Evolutionary conservation across 1,284 basidiomycete species (phyloP), one percentile per base, ranked within the genome.

Genomic region (Athelia psychrophila): DNA sequence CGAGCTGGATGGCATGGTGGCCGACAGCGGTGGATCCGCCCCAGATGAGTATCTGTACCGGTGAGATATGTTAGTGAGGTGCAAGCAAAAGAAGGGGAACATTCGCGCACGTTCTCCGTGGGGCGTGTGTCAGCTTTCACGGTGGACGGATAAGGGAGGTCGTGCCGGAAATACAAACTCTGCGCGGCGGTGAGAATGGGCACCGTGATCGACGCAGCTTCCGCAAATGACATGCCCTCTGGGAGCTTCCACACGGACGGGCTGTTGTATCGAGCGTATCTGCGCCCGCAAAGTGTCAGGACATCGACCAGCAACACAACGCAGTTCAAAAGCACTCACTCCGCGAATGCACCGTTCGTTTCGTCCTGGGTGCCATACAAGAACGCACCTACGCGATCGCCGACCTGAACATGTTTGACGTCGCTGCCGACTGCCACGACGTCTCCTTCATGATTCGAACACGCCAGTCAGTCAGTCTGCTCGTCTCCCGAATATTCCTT

Each of bases 21-120:
- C 75, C 75, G 22, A 75, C 72, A 15, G 67, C 62, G 38, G 69
- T 68, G 12, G 72, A 62, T 15, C 72, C 75, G 22, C 67, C 72
- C 58, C 72, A 73, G 24, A 77, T 62, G 36, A 77, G 55, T 35
- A 63, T 45, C 12, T 35, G 33, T 12, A n/a, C n/a, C n/a, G n/a
- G n/a, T n/a, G n/a, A n/a, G n/a, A n/a, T n/a, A n/a, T n/a, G n/a
- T n/a, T n/a, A n/a, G n/a, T n/a, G n/a, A n/a, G n/a, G n/a, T n/a
- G n/a, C n/a, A n/a, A n/a, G n/a, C n/a, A n/a, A n/a, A n/a, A n/a
- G n/a, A n/a, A n/a, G n/a, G n/a, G n/a, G n/a, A n/a, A n/a, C n/a
- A n/a, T 22, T 50, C 53, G 23, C 44, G 45, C 13, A 23, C 25
- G 9, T 38, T 48, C 3, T 54, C 48, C 3, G 18, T 32, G 51